Evolutionary conservation across 169 alveolate genomes (phyloP).

Genomic region (Eimeria mitis): DNA sequence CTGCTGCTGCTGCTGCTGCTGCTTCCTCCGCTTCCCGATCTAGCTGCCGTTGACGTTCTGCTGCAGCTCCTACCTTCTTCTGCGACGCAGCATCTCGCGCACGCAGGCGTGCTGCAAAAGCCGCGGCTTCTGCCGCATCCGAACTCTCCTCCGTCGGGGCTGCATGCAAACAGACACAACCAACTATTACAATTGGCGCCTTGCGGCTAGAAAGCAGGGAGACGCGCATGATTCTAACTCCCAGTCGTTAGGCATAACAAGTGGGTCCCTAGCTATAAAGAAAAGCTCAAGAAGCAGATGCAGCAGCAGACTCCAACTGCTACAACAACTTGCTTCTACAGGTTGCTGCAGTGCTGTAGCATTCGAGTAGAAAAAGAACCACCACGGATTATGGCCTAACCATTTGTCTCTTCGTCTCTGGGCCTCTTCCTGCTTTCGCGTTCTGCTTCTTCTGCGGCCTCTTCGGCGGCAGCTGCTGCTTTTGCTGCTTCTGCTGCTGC

Average conservation of each 20-base stretch:
- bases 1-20: constrained; percentile 61
- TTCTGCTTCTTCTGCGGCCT: neutral
- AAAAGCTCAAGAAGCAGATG: neutral
- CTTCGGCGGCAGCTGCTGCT: constrained; percentile 31
- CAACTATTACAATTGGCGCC: neutral
- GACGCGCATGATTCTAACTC: neutral
- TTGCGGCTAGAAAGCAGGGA: neutral
- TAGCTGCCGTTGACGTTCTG: constrained; percentile 43
- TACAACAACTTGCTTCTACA: neutral
- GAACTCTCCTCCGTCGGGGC: constrained; percentile 4
- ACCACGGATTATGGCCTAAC: neutral
- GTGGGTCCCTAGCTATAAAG: neutral
- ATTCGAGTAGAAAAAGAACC: neutral
- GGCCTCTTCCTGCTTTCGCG: constrained; percentile 50
- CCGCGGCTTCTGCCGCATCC: constrained; percentile 63
- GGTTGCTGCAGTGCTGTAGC: neutral
- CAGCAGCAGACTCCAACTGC: neutral
- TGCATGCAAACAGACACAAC: neutral
- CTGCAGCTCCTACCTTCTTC: constrained; percentile 49
- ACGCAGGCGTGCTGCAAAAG: constrained; percentile 49
- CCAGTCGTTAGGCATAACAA: neutral
- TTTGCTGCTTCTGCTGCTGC: constrained; percentile 44
- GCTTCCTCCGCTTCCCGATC: constrained; percentile 56
- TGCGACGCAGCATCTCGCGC: constrained; percentile 64
- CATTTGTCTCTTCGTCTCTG: constrained; percentile 24